Evolutionary conservation across 2,329 filamentous ascomycete species (phyloP).

Genomic region (Endoconidiophora laricicola): DNA sequence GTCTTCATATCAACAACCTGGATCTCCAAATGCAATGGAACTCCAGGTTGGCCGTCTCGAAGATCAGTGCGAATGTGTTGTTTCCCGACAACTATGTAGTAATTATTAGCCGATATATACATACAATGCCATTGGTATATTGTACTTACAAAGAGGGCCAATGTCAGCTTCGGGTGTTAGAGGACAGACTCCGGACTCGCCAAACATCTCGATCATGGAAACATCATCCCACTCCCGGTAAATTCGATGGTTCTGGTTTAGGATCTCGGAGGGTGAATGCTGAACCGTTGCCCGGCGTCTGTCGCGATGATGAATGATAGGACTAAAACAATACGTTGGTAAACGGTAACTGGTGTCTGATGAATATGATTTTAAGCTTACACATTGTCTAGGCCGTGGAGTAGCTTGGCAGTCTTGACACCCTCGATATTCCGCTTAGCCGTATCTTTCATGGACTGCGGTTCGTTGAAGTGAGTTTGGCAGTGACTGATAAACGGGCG

Average conservation of each 20-base stretch:
- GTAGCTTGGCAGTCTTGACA: slow-evolving; percentile 6
- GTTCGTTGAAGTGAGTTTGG: slow-evolving; percentile 12
- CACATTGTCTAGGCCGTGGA: slow-evolving; percentile 12
- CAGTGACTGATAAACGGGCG: slow-evolving; percentile 12
- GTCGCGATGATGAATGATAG: slow-evolving; percentile 9
- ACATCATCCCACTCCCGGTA: slow-evolving; percentile 19
- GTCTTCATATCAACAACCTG: slow-evolving; percentile 17
- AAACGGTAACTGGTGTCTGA: not conserved
- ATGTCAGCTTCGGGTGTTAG: slow-evolving; percentile 33
- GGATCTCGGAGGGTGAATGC: slow-evolving; percentile 12
- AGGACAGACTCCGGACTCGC: slow-evolving; percentile 27
- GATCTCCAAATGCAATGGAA: slow-evolving; percentile 15
- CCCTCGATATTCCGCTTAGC: slow-evolving; percentile 13
- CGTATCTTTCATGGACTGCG: slow-evolving; percentile 6
- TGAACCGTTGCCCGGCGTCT: slow-evolving; percentile 2
- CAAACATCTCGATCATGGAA: slow-evolving; percentile 22
- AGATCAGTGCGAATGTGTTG: slow-evolving; percentile 14
- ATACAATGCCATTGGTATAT: not conserved
- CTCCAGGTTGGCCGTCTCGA: slow-evolving; percentile 14
- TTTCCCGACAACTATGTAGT: slow-evolving; percentile 13
- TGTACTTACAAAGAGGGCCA: slow-evolving; percentile 27
- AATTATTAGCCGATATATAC: not conserved
- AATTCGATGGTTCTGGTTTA: slow-evolving; percentile 24
- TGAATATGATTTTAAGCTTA: slow-evolving; percentile 1
- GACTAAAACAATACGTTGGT: slow-evolving; percentile 5